Evolutionary conservation across 352 stramenopile genomes (phyloP).

Genomic region (Phytophthora europaea): DNA sequence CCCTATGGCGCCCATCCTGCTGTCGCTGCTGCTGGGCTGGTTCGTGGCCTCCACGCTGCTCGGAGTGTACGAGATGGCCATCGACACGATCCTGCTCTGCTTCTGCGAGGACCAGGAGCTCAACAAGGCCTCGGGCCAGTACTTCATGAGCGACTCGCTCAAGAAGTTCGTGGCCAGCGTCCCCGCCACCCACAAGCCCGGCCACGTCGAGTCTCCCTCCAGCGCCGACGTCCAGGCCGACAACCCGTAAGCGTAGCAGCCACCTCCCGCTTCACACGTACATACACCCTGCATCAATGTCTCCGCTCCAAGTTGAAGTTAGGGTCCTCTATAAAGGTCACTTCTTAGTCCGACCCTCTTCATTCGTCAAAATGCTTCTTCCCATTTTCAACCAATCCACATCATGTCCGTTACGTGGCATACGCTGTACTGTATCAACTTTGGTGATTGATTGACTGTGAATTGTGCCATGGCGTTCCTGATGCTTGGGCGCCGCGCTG

Average conservation of each 20-base stretch:
- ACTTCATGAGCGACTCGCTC: slow-evolving; percentile 86
- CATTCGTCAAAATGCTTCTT: background rate
- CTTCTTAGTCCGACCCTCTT: background rate
- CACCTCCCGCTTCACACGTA: background rate
- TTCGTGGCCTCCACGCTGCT: slow-evolving; percentile 96
- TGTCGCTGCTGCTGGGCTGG: slow-evolving; percentile 94
- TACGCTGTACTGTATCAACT: no score
- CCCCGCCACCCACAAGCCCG: slow-evolving; percentile 21
- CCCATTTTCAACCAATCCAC: slow-evolving; percentile 2
- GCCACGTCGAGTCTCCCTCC: background rate
- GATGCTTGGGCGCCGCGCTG: slow-evolving; percentile 41
- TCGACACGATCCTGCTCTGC: slow-evolving; percentile 96
- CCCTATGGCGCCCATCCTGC: slow-evolving; percentile 85
- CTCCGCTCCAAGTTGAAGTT: slow-evolving; percentile 5
- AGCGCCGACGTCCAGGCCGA: slow-evolving; percentile 6
- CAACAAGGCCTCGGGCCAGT: slow-evolving; percentile 77
- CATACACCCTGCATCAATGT: background rate
- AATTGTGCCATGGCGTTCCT: slow-evolving; percentile 19
- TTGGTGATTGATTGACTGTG: no score
- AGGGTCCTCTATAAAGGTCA: background rate
- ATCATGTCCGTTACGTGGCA: background rate
- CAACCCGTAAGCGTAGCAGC: background rate
- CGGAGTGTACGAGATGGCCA: slow-evolving; percentile 95
- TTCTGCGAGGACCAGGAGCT: slow-evolving; percentile 94
- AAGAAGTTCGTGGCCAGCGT: slow-evolving; percentile 76